Conservation (phyloP, 108 stramenopile species). For the Cyclotella cryptica region DNA sequence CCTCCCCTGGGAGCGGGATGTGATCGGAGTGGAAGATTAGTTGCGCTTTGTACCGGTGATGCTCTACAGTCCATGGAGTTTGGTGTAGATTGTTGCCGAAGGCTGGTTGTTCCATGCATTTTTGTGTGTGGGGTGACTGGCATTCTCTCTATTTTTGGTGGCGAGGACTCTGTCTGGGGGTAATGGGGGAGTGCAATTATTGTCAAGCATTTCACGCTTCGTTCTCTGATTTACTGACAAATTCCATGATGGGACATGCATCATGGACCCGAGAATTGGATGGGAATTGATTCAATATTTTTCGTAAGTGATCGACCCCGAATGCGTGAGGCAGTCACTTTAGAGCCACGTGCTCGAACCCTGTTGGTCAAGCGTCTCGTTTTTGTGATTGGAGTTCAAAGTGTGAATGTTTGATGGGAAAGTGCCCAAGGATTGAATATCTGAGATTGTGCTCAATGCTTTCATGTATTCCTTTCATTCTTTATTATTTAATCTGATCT, state of each 20-base stretch:
- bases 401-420: conserved; percentile 2
- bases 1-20: not conserved
- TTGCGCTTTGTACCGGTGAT: not conserved
- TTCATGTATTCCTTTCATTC: not conserved
- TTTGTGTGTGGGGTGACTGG: not conserved
- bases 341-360: conserved; percentile 49
- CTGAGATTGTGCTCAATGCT: not conserved
- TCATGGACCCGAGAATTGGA: conserved; percentile 18
- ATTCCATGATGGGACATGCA: conserved; percentile 22
- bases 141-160: conserved; percentile 18
- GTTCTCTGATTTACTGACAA: conserved; percentile 5
- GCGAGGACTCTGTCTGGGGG: conserved; percentile 6
- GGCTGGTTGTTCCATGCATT: not conserved
- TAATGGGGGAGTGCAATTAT: conserved; percentile 13
- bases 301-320: conserved; percentile 49
- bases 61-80: not conserved
- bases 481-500: not conserved
- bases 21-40: not conserved
- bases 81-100: not conserved
- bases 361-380: not conserved
- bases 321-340: conserved; percentile 43
- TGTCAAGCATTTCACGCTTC: conserved; percentile 7
- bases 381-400: conserved; percentile 6
- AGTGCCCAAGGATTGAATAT: not conserved
- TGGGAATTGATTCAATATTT: conserved; percentile 10